Conservation (phyloP, 1,139 yeast genomes). For the Candida tropicalis region DNA sequence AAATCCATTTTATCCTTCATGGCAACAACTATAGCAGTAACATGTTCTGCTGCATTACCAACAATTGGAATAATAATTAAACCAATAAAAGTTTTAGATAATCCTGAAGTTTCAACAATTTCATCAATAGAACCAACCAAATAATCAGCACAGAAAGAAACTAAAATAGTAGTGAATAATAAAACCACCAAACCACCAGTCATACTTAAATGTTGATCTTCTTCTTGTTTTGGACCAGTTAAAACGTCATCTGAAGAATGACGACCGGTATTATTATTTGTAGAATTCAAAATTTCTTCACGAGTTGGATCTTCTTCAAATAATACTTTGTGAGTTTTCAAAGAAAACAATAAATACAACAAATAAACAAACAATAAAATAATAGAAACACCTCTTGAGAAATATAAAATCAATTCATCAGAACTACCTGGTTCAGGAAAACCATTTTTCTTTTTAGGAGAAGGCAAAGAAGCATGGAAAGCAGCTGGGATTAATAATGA, state of each 20-base stretch:
- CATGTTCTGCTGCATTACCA: constrained; percentile 99
- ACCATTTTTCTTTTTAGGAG: constrained; percentile 36
- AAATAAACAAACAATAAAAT: constrained; percentile 77
- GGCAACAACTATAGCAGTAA: constrained; percentile 93
- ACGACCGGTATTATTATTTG: constrained; percentile 5
- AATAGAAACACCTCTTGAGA: constrained; percentile 86
- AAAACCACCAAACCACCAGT: constrained; percentile 50
- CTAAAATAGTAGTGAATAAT: constrained; percentile 70
- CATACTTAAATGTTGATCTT: constrained; percentile 37
- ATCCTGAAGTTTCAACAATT: constrained; percentile 79
- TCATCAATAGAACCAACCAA: constrained; percentile 91
- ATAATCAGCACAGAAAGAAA: constrained; percentile 90
- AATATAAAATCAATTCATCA: constrained; percentile 60
- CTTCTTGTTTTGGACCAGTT: constrained; percentile 28
- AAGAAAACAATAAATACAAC: constrained; percentile 81
- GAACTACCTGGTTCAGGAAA: constrained; percentile 45
- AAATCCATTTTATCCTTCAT: constrained; percentile 96
- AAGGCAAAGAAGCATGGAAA: constrained; percentile 80
- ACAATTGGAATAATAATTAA: constrained; percentile 92
- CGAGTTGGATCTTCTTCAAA: constrained; percentile 30
- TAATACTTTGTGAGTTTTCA: constrained; percentile 74
- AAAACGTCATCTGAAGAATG: constrained; percentile 14
- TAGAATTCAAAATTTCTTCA: constrained; percentile 26
- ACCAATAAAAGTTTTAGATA: constrained; percentile 94
- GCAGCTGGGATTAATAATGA: constrained; percentile 95